Evolutionary conservation across 1,139 yeast species (phyloP).

Genomic region (Debaryomyces coudertii): DNA sequence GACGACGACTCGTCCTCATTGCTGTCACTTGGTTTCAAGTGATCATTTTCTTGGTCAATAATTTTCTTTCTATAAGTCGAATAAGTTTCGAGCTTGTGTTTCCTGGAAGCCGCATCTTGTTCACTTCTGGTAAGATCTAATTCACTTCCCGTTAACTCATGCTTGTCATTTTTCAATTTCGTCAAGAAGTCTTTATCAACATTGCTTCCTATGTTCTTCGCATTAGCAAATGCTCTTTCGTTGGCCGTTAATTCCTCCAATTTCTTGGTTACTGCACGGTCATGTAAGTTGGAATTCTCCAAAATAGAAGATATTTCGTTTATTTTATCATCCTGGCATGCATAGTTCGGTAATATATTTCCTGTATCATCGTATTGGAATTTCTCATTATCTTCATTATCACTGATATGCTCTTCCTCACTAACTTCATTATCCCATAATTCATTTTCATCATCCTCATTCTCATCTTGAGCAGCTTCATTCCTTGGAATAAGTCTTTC

Average conservation of each 20-base stretch:
- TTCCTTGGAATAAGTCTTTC: slow-evolving; percentile 41
- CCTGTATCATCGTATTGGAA: slow-evolving; percentile 66
- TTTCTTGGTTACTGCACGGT: slow-evolving; percentile 45
- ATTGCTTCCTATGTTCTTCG: slow-evolving; percentile 51
- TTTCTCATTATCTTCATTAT: slow-evolving; percentile 59
- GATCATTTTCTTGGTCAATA: slow-evolving; percentile 50
- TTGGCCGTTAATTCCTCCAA: slow-evolving; percentile 62
- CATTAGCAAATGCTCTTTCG: slow-evolving; percentile 64
- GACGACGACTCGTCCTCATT: slow-evolving; percentile 4
- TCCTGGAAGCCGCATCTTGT: slow-evolving; percentile 51
- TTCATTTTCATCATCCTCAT: slow-evolving; percentile 21
- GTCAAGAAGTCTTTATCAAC: slow-evolving; percentile 49
- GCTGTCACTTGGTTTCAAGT: slow-evolving; percentile 7
- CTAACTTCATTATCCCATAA: slow-evolving; percentile 49
- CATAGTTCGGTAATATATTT: slow-evolving; percentile 60
- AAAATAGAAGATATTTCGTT: slow-evolving; percentile 47
- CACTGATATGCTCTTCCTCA: slow-evolving; percentile 71
- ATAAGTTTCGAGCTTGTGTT: slow-evolving; percentile 47
- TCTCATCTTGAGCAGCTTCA: slow-evolving; percentile 17
- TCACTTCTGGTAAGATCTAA: slow-evolving; percentile 43
- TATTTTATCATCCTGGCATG: slow-evolving; percentile 52
- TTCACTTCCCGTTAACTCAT: slow-evolving; percentile 50
- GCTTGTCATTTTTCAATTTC: slow-evolving; percentile 44
- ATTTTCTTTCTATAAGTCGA: slow-evolving; percentile 54
- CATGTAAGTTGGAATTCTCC: slow-evolving; percentile 47